Percentiles rank a stretch among this genome's conserved stretches.
Evolutionary conservation across 768 basidiomycete species (phyloP).

Genomic region (Podaxis carcinomalis): DNA sequence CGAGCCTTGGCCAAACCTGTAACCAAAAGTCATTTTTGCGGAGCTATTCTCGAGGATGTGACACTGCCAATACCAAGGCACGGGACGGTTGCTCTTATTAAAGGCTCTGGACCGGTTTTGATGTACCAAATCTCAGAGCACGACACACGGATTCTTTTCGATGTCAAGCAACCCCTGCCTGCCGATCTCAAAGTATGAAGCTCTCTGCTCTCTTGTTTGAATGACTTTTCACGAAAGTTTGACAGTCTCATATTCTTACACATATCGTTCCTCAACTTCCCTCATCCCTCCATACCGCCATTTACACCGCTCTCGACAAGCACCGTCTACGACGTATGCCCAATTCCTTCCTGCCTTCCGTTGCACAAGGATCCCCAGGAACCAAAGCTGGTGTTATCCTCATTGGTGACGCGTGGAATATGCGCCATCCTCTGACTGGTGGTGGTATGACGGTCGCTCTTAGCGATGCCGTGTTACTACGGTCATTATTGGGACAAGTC

Average conservation of each 20-base stretch:
- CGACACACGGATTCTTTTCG: conserved; percentile 92
- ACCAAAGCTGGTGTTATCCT: conserved; percentile 73
- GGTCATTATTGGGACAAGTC: conserved; percentile 51
- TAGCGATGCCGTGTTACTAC: conserved; percentile 75
- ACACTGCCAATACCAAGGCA: conserved; percentile 68
- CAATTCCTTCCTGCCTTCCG: conserved; percentile 86
- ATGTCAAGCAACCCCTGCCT: conserved; percentile 82
- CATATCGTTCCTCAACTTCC: conserved; percentile 85
- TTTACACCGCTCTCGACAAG: conserved; percentile 66
- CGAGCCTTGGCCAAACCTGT: conserved; percentile 41
- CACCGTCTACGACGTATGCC: conserved; percentile 90
- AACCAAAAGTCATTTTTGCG: conserved; percentile 79
- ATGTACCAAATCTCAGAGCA: conserved; percentile 87
- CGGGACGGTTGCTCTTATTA: conserved; percentile 81
- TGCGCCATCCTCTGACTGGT: conserved; percentile 97
- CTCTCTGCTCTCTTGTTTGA: neutral
- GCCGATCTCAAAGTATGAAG: conserved; percentile 67
- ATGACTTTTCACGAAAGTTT: neutral
- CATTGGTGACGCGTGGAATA: conserved; percentile 96
- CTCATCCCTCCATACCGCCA: conserved; percentile 55
- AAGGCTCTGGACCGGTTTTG: conserved; percentile 82
- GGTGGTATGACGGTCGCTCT: conserved; percentile 98
- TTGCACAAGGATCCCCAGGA: conserved; percentile 53
- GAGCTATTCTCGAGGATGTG: conserved; percentile 76
- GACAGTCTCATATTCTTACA: conserved; percentile 61